Base-by-base conservation (phyloP, 805 yeast genomes). In the Saccharomycopsis vini region DNA sequence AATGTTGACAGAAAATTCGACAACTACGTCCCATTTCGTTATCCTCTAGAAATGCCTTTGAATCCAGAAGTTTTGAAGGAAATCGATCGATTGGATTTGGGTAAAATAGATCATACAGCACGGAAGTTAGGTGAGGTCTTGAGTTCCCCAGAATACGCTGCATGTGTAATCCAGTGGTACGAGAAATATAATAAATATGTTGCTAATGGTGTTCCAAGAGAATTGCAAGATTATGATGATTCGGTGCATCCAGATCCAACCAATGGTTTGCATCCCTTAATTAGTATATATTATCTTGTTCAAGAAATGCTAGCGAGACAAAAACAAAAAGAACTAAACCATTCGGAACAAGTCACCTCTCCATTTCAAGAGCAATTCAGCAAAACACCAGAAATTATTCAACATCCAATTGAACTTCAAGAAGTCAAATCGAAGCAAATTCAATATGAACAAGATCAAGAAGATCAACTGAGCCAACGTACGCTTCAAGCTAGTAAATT, bases 271-370 rank as follows among this genome's bases (percentile, higher is more conserved):
- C 95, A 89, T 62, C 97, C 98, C 0, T 68, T 89, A 50, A 64
- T 90, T 10, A 86, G 95, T 5, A 81, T 90, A 31, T 92, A 92
- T 59, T 81, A 76, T 56, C 69, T 92, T 51, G 95, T 88, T 15
- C 80, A 77, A 42, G 98, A 92, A 63, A 84, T 86, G 81, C 58
- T 72, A 50, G 77, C 73, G 56, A 73, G 95, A 44, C 81, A 79
- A 62, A 66, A 63, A 52, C 76, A 79, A 5, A 79, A 81, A 61
- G 76, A 71, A 60, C 42, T 66, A 48, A 53, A 57, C 6, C 45
- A 45, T 18, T 32, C 19, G 23, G 36, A 39, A 9, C 36, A 33
- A 36, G 44, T 37, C 1, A 44, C 47, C 19, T 15, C 50, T 40
- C 36, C 44, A 26, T 43, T 39, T 32, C 43, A 33, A 33, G 42